Conservation (phyloP, 129 eudicot genomes). For the Helichrysum umbraculigerum region DNA sequence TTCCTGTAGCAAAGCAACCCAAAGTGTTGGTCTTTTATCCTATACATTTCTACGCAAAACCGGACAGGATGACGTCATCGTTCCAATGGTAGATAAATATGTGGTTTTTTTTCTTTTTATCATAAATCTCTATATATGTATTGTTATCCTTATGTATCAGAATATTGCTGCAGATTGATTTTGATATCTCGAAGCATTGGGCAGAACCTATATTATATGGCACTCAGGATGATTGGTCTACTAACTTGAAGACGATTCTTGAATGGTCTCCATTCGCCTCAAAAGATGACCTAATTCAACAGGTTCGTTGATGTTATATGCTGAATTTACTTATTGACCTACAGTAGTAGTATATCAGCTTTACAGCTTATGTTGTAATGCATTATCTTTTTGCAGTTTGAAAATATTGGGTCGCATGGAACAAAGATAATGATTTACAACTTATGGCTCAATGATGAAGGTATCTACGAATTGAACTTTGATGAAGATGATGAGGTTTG, state of each 20-base stretch:
- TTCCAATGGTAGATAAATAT: conserved; percentile 70
- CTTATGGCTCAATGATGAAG: conserved; percentile 83
- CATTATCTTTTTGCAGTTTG: conserved; percentile 46
- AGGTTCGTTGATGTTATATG: conserved; percentile 46
- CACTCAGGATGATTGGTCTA: conserved; percentile 80
- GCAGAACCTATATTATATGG: conserved; percentile 76
- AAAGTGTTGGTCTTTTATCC: conserved; percentile 65
- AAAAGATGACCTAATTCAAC: conserved; percentile 68
- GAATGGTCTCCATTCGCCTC: conserved; percentile 94
- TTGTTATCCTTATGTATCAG: not conserved
- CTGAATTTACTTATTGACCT: not conserved
- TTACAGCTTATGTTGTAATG: conserved; percentile 14
- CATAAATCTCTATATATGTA: not conserved
- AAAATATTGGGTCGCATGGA: conserved; percentile 61
- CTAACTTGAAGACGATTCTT: conserved; percentile 76
- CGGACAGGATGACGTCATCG: conserved; percentile 91
- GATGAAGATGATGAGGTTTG: conserved; percentile 74
- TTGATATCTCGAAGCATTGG: conserved; percentile 80
- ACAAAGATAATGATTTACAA: conserved; percentile 52
- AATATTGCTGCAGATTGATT: conserved; percentile 75
- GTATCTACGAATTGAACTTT: conserved; percentile 70
- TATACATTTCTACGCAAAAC: conserved; percentile 84
- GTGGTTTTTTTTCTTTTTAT: not conserved
- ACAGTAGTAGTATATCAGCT: conserved; percentile 8
- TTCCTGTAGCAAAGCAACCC: conserved; percentile 61